Conservation (phyloP, 495 filamentous ascomycete genomes). For the Penicilliopsis zonata region DNA sequence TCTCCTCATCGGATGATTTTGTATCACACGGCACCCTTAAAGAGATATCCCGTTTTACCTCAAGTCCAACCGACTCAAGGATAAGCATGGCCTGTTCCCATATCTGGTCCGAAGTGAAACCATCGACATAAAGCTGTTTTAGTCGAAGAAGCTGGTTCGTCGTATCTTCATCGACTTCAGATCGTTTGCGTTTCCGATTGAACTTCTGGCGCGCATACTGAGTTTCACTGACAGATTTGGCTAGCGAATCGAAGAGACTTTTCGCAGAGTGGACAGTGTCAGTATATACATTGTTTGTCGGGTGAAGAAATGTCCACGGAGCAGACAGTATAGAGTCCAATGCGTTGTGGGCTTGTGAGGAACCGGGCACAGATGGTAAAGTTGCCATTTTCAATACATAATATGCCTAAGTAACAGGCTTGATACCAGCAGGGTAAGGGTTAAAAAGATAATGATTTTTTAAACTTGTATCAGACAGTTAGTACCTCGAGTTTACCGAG, state of each 20-base stretch:
- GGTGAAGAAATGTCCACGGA: slow-evolving; percentile 53
- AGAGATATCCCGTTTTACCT: slow-evolving; percentile 23
- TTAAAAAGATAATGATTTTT: too few species aligned
- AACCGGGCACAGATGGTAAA: too few species aligned
- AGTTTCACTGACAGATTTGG: slow-evolving; percentile 51
- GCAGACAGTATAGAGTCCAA: slow-evolving; percentile 16
- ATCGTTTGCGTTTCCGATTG: slow-evolving; percentile 55
- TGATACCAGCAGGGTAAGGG: too few species aligned
- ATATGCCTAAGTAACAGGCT: too few species aligned
- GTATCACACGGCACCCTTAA: slow-evolving; percentile 8
- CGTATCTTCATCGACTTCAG: slow-evolving; percentile 26
- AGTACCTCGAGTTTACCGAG: too few species aligned
- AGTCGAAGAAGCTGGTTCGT: slow-evolving; percentile 46
- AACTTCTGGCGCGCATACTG: slow-evolving; percentile 46
- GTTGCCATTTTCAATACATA: too few species aligned
- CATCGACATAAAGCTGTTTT: slow-evolving; percentile 70
- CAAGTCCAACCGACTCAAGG: slow-evolving; percentile 20
- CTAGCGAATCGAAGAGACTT: slow-evolving; percentile 63
- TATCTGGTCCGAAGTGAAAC: slow-evolving; percentile 78
- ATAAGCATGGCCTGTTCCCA: slow-evolving; percentile 90
- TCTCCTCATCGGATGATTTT: not conserved
- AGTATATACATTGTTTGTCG: slow-evolving; percentile 46
- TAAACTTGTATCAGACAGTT: too few species aligned
- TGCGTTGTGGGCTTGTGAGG: slow-evolving; percentile 2
- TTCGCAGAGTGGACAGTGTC: slow-evolving; percentile 61